phyloP scores from a whole-genome alignment of 768 basidiomycete species.

The Rhodotorula graminis region DNA sequence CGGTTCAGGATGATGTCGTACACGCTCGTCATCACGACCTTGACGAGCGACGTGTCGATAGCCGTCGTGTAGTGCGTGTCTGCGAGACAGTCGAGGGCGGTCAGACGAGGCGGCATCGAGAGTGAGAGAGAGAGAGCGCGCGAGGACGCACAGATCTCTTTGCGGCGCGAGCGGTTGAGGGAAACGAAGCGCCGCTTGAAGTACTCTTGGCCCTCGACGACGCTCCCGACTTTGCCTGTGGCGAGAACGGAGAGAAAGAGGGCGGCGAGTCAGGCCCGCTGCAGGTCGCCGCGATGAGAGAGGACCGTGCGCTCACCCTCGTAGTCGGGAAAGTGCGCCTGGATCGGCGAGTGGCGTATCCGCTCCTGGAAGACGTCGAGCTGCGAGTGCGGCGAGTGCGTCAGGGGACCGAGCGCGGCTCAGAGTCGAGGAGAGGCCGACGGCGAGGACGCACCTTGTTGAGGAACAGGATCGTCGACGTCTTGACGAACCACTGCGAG shows the following conservation, averaged over 20 bases:
- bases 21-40: conserved; percentile 39
- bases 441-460: conserved; percentile 10
- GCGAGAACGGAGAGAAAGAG: too few species aligned
- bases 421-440: background rate
- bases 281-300: too few species aligned
- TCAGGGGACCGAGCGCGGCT: background rate
- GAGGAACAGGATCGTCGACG: conserved; percentile 59
- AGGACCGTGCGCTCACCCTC: conserved; percentile 16
- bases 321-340: conserved; percentile 52
- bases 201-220: conserved; percentile 80
- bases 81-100: background rate
- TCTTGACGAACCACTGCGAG: conserved; percentile 63
- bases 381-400: conserved; percentile 52
- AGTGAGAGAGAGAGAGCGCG: background rate
- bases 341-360: conserved; percentile 54
- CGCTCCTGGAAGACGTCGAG: conserved; percentile 73
- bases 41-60: conserved; percentile 41
- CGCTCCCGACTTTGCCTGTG: conserved; percentile 65
- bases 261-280: background rate
- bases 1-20: conserved; percentile 24
- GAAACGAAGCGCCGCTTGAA: conserved; percentile 72
- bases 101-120: background rate
- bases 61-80: conserved; percentile 40
- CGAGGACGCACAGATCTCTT: conserved; percentile 36
- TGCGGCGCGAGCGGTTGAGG: conserved; percentile 75